Evolutionary conservation across 2,329 filamentous ascomycete genomes (phyloP), one percentile per base, ranked within the genome.

Genomic region (Remersonia thermophila): DNA sequence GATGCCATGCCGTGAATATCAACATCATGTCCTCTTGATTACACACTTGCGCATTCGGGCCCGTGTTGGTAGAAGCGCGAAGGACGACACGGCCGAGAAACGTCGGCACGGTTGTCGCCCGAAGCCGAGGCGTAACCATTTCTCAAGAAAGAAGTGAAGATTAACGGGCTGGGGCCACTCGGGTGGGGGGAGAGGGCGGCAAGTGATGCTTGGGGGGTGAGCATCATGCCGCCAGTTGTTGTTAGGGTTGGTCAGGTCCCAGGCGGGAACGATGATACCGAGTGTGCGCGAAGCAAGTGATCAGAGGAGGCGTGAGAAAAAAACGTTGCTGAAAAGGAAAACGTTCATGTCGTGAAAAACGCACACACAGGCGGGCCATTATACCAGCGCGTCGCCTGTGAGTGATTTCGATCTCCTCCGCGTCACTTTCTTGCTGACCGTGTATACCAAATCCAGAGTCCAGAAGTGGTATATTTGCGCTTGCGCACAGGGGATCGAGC

Each of bases 391-490:
- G 17, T 57, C 59, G n/a, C 55, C 56, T 30, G 56, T 59, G 34
- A 63, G 43, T 3, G 63, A 62, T 11, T 65, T 65, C 23, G 61
- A 57, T 44, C 66, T 57, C 53, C 69, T 63, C 39, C 71, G 58
- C 2, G 66, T 71, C 48, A 74, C 69, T 53, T 83, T 84, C 56
- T 77, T 74, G 60, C 77, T 82, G 49, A 84, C 79, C 0, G 74
- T 71, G 56, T 84, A 84, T 9, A 79, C 74, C 46, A 84, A 54
- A 38, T 80, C 66, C 25, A 77, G 61, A 0, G 75, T 81, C 69
- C 77, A 83, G 50, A 83, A 73, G 52, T 84, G 80, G 50, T 67
- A 72, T 37, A 83, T 56, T 44, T 80, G 71, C 2, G 80, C 80
- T 44, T 83, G 76, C 4, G 76, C 64, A 30, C 74, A 73, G 0